Evolutionary conservation across 768 basidiomycete species (phyloP).

Genomic region (Agaricus subrufescens): DNA sequence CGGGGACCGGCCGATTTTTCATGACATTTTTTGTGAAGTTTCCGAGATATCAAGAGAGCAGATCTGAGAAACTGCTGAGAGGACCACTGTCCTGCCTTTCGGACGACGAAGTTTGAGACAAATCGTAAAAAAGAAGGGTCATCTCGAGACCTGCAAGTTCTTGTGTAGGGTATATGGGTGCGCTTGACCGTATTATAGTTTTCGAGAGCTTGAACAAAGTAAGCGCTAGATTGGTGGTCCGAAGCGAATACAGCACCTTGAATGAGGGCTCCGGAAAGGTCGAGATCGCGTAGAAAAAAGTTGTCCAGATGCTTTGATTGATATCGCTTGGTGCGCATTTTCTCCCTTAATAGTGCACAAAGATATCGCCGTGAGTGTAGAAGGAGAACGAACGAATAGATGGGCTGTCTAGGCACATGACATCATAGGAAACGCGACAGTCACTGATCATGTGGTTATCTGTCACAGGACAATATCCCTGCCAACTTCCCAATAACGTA

Average conservation of each 20-base stretch:
- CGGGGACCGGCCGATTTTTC: not conserved
- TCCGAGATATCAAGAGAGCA: not conserved
- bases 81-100: not conserved
- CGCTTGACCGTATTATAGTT: not conserved
- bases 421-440: not conserved
- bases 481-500: no score
- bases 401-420: not conserved
- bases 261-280: conserved; percentile 1
- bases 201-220: not conserved
- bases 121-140: not conserved
- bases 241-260: not conserved
- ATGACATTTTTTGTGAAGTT: not conserved
- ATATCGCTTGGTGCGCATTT: not conserved
- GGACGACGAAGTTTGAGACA: not conserved
- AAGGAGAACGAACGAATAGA: not conserved
- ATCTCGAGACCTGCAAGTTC: not conserved
- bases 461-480: not conserved
- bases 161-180: not conserved
- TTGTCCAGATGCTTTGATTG: not conserved
- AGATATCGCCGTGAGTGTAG: conserved; percentile 1
- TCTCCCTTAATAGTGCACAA: not conserved
- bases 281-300: not conserved
- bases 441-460: conserved; percentile 6
- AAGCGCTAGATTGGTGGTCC: not conserved
- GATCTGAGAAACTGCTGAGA: not conserved